Base-by-base conservation (phyloP, 2,329 filamentous ascomycete species). In the Aspergillus jensenii region DNA sequence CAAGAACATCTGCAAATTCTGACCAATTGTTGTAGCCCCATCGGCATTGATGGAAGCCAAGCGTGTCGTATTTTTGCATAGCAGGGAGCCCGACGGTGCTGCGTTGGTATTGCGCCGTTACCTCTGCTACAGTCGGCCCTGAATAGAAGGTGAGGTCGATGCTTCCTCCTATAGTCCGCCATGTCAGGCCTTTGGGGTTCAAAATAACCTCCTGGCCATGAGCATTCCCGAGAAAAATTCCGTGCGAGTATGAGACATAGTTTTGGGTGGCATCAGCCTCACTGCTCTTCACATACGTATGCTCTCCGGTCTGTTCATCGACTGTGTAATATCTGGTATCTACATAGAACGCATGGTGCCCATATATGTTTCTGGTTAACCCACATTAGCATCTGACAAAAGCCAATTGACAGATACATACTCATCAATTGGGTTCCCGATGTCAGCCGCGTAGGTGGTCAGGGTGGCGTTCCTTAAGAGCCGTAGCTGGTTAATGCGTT, bases 21-120 rank as follows among this genome's bases (percentile, higher is more conserved):
- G 84, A 83, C 85, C 88, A 91, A 66, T 90, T 91, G 40, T 82
- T 77, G 70, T 95, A 95, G 1, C 90, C 91, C 87, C 90, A 95
- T 59, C 90, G 83, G 66, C 90, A 93, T 70, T 96, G 90, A 63
- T 96, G 91, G 69, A 83, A 93, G 0, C 91, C 91, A 59, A 96
- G 85, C 0, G 87, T 86, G 81, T 86, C 93, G 76, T 95, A 95
- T 64, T 90, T 87, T 68, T 93, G 88, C 85, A 93, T 87, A 0
- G 87, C 87, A 1, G 90, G 90, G 5, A 90, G 76, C 0, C 90
- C 90, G 52, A 88, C 79, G 2, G 87, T 83, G 53, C 83, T 86
- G 56, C 77, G 73, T 61, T 90, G 87, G 69, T 93, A 95, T 40
- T 88, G 82, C 69, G 84, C 85, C 15, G 86, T 90, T 23, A 92